Evolutionary conservation across 495 filamentous ascomycete species (phyloP), one percentile per base, ranked within the genome.

Genomic region (Tuber umbilicatum): DNA sequence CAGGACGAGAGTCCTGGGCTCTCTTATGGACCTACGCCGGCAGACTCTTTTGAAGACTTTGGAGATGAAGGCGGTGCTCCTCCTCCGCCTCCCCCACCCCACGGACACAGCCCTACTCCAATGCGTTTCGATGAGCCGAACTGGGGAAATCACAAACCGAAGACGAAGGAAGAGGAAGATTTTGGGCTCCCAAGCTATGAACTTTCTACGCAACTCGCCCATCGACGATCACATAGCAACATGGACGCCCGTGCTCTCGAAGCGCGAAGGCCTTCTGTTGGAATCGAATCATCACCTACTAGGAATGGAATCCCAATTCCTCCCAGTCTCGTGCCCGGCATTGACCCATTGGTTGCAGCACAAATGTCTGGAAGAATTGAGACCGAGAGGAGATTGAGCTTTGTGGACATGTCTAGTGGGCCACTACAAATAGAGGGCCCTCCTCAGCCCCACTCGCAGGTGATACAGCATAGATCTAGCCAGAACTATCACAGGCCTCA

Each of bases 401-500:
- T 76, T 55, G 55, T 35, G 55, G 55, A 64, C 55, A 64, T 17
- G 55, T 35, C 55, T 64, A 35, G 76, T 72, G 71, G 40, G 42
- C 70, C 70, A 43, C 68, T 81, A 2, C 78, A 81, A 70, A 80
- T 81, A 68, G 79, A 81, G 77, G 75, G 73, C 5, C 77, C 78
- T 37, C 77, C 78, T 27, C 77, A 72, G 70, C 69, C 68, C 19
- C 75, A 78, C 55, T 76, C 70, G 40, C 70, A 76, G 40, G 75
- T 74, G 70, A 79, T 79, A 37, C 77, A 78, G 40, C 79, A 74
- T 42, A 68, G 77, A 70, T 45, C 79, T 7, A 81, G 76, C 37
- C 78, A 74, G 64, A 81, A 81, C 70, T 81, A 81, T 60, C 80
- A 81, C 70, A 38, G 79, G 31, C 80, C 80, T 37, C 80, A 81